These are phyloP conservation scores for Euptelea pleiosperma DNA, from an alignment of 164 flowering plant species.

Conservation along the genomic window DNA sequence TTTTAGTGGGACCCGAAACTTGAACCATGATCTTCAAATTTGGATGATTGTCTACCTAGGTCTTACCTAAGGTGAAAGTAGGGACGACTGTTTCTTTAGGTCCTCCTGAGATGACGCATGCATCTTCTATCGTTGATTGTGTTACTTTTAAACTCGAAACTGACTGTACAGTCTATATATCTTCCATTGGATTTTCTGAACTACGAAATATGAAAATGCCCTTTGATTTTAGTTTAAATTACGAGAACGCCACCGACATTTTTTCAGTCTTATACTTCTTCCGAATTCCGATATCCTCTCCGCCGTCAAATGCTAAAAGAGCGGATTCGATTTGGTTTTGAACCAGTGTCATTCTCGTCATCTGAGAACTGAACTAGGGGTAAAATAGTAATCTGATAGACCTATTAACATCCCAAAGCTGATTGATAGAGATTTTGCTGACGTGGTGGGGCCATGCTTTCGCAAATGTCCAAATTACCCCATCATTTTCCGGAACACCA, in stretches of 20 bases:
- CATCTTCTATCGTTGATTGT: no score
- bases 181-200: slow-evolving; percentile 67
- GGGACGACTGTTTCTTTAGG: no score
- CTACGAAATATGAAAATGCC: slow-evolving; percentile 15
- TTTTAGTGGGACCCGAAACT: no score
- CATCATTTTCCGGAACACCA: slow-evolving; percentile 30
- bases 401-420: slow-evolving; percentile 10
- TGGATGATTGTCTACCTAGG: no score
- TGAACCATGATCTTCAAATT: no score
- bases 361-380: neutral
- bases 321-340: slow-evolving; percentile 8
- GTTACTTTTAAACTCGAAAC: no score
- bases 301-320: slow-evolving; percentile 3
- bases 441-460: slow-evolving; percentile 30
- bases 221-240: slow-evolving; percentile 15
- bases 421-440: slow-evolving; percentile 27
- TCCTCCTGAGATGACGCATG: no score
- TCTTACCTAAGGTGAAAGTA: no score
- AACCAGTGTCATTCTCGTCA: neutral
- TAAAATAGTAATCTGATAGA: slow-evolving; percentile 10
- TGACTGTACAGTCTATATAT: slow-evolving; percentile 38
- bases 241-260: slow-evolving; percentile 21
- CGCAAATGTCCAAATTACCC: slow-evolving; percentile 28
- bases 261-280: neutral
- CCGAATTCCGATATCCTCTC: neutral